Base-by-base conservation (phyloP, 208 protist species). In the Balamuthia mandrillaris region DNA sequence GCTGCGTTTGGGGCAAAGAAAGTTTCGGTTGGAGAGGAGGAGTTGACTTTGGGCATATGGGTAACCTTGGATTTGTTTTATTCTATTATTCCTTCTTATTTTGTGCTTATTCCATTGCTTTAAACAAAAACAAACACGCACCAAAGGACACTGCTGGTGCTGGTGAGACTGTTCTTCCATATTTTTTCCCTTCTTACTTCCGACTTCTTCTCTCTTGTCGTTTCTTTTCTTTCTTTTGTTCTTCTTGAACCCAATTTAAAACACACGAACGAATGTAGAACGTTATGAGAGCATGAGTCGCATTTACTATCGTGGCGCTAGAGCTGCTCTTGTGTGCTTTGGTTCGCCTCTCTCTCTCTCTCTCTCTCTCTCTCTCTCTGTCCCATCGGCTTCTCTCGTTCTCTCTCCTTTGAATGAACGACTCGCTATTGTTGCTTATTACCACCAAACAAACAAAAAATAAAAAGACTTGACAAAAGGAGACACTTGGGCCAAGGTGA, bases 1-100 rank as follows among this genome's bases (percentile, higher is more conserved):
- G 79, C 79, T 16, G 79, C 79, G 31, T 85, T 85, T 77, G 79
- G 79, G 18, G 79, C 79, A 7, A 85, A 85, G 24, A 56, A 65
- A 12, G 47, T 85, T 16, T 3, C 65, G 3, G 47, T 68, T 7
- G 37, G 29, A 5, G 45, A 33, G 41, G 54, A 70, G 12, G 33
- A 35, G 5, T 33, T 31, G 6, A 85, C 79, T 6, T 31, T 85
- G 5, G 79, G 79, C 45, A n/a, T 85, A 31, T 85, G 79, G 79
- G 42, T 33, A 5, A 27, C 21, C 1, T 14, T 33, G 1, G 3
- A 18, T 60, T 27, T 16, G 3, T n/a, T 16, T 60, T 27, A 4
- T 3, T 27, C 3, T 3, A 7, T 18, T 7, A 33, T 4, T 3
- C 14, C 7, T 60, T 16, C 52, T 18, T 60, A 4, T 3, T 18